Percentiles rank a stretch among this genome's conserved stretches.
phyloP scores from a whole-genome alignment of 2,329 filamentous ascomycete genomes.

The Fusarium foetens region DNA sequence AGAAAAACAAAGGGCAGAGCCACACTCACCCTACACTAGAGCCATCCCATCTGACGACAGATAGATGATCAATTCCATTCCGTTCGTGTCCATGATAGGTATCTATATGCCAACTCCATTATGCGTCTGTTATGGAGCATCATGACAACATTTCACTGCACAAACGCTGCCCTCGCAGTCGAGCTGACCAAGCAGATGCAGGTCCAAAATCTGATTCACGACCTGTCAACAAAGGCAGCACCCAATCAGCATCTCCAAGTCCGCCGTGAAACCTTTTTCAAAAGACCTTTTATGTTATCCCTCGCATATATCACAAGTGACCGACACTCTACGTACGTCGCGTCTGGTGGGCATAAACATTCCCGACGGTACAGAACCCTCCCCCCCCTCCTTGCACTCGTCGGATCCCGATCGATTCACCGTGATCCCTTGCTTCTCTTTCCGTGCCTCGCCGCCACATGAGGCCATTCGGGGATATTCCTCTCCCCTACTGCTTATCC shows the following conservation, averaged over 20 bases:
- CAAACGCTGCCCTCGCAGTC: constrained; percentile 2
- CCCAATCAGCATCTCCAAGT: constrained; percentile 15
- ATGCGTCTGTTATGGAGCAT: constrained; percentile 15
- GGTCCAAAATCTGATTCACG: constrained; percentile 9
- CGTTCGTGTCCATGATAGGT: not conserved
- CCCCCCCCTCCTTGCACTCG: constrained; percentile 1
- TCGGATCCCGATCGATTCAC: constrained; percentile 12
- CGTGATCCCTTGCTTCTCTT: constrained; percentile 29
- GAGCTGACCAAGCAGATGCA: constrained; percentile 6
- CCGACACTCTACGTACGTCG: not conserved
- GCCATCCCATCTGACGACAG: not conserved
- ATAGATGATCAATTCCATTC: constrained; percentile 18
- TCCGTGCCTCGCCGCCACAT: constrained; percentile 26
- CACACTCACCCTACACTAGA: not conserved
- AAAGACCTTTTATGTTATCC: constrained; percentile 11
- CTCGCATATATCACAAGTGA: constrained; percentile 23
- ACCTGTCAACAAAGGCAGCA: constrained; percentile 28
- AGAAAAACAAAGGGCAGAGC: not conserved
- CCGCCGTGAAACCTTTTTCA: not conserved
- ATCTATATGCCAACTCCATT: not conserved
- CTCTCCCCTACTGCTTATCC: constrained; percentile 1
- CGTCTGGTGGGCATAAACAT: not conserved
- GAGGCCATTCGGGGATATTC: constrained; percentile 27
- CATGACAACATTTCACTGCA: not conserved
- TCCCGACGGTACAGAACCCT: not conserved